Base-by-base conservation (phyloP, 1,284 basidiomycete species). In the Ustilago loliicola region DNA sequence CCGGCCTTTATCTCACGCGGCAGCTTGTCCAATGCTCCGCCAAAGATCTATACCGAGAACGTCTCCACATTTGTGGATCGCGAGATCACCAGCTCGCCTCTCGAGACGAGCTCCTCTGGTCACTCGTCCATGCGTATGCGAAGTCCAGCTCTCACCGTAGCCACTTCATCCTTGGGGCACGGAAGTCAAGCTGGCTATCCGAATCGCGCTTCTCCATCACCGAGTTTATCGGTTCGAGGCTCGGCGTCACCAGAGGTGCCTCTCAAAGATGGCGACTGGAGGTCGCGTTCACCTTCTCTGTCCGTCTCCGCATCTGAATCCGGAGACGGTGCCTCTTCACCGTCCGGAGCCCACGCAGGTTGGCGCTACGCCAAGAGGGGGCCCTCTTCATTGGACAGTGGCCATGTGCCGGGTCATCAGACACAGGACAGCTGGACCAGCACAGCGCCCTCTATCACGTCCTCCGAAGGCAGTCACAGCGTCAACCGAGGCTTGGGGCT, bases 21-120 rank as follows among this genome's bases (percentile, higher is more conserved):
- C 30, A 73, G 66, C 50, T 47, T 61, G 25, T 57, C 61, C 13
- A 56, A 63, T 38, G 70, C 64, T 21, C 64, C 61, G 25, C 65
- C 65, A 3, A 58, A 47, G 42, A 63, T 72, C 64, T 56, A 56
- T 11, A 66, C 69, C 2, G 56, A 55, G 34, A 63, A 55, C 17
- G 52, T 59, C 1, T 67, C 65, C 15, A 29, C 17, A 15, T 57
- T 30, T 40, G 40, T 30, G n/a, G 74, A 77, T 4, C 52, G 54
- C 15, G 63, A 66, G 15, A 17, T 40, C 23, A 57, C 70, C 34
- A 64, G 61, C 59, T 79, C 77, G 47, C 72, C 73, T 19, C 60
- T 77, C 32, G 77, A 65, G 13, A 72, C 74, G 1, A 72, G 67
- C 66, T 79, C 73, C 8, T 77, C 74, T 6, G 70, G 70, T 23